Percentiles rank a stretch among this genome's conserved stretches.
phyloP scores from a whole-genome alignment of 2,329 filamentous ascomycete genomes.

The Magnaporthiopsis incrustans region DNA sequence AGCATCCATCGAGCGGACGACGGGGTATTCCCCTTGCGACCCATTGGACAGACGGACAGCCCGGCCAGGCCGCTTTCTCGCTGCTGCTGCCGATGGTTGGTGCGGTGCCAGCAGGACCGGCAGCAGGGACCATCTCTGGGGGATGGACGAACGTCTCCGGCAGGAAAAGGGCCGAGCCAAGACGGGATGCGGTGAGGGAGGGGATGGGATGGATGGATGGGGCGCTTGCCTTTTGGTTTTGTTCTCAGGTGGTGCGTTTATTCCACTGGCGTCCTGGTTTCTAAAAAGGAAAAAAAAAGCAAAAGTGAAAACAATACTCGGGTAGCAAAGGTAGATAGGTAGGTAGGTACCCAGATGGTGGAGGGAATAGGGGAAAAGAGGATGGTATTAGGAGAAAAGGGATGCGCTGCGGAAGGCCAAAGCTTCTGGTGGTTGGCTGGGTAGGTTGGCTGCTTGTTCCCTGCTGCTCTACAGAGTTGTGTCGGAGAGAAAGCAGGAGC shows the following conservation, averaged over 20 bases:
- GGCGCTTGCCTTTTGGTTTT: background rate
- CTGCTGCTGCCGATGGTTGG: background rate
- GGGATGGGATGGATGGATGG: background rate
- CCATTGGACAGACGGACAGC: background rate
- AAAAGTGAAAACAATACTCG: background rate
- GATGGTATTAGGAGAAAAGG: background rate
- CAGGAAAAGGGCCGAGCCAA: background rate
- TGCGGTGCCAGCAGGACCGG: background rate
- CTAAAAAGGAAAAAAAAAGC: no score
- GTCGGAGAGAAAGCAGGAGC: background rate
- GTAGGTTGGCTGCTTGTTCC: background rate
- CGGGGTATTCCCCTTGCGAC: no score
- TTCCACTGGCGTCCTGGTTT: background rate
- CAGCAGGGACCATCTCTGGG: no score
- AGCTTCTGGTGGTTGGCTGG: no score
- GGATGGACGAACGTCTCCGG: no score
- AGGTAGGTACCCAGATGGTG: background rate
- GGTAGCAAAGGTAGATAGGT: background rate
- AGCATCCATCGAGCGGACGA: background rate
- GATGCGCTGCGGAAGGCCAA: no score
- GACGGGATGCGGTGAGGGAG: background rate
- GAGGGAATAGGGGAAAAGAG: background rate
- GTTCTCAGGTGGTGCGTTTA: no score
- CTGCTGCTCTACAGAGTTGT: background rate
- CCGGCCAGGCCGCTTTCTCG: background rate